A percentile compares a stretch with the other conserved stretches of the same genome.
These are phyloP conservation scores for Xylariaceae sp. DNA, from an alignment of 2,329 filamentous ascomycete species.

Conservation along the genomic window DNA sequence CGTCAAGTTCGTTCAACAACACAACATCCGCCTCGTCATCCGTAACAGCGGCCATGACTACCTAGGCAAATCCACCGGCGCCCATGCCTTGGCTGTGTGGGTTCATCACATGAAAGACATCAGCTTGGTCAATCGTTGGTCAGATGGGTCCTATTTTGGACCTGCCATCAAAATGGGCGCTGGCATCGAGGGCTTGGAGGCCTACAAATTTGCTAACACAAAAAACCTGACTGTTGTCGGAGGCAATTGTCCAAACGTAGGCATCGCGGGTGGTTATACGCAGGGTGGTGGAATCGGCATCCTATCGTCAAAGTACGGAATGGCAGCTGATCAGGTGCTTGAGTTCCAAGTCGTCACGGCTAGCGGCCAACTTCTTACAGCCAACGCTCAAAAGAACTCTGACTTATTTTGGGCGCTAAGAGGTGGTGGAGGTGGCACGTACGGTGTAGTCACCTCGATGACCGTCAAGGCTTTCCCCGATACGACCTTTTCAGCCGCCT, in stretches of 20 bases:
- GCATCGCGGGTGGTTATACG: constrained; percentile 13
- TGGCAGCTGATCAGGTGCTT: constrained; percentile 56
- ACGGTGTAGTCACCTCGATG: constrained; percentile 55
- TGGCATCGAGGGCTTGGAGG: neutral
- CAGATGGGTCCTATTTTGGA: no score
- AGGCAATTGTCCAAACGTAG: neutral
- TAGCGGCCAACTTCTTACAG: constrained; percentile 54
- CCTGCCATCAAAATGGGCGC: neutral
- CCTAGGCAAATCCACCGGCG: constrained; percentile 60
- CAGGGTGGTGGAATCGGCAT: constrained; percentile 62
- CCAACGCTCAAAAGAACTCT: constrained; percentile 47
- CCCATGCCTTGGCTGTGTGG: constrained; percentile 56
- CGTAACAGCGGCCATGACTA: constrained; percentile 59
- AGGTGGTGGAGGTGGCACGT: constrained; percentile 65
- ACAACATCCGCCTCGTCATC: constrained; percentile 55
- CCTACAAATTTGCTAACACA: neutral
- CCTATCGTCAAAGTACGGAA: constrained; percentile 58
- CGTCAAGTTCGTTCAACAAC: constrained; percentile 40
- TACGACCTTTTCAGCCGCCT: constrained; percentile 5
- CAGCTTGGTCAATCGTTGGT: constrained; percentile 21
- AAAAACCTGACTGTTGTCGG: neutral
- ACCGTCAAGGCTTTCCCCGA: constrained; percentile 14
- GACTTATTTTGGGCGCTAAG: constrained; percentile 61
- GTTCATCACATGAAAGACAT: constrained; percentile 52
- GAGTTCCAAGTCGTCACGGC: constrained; percentile 8